phyloP scores from a whole-genome alignment of 2,329 filamentous ascomycete genomes.

The Phialophora chinensis region DNA sequence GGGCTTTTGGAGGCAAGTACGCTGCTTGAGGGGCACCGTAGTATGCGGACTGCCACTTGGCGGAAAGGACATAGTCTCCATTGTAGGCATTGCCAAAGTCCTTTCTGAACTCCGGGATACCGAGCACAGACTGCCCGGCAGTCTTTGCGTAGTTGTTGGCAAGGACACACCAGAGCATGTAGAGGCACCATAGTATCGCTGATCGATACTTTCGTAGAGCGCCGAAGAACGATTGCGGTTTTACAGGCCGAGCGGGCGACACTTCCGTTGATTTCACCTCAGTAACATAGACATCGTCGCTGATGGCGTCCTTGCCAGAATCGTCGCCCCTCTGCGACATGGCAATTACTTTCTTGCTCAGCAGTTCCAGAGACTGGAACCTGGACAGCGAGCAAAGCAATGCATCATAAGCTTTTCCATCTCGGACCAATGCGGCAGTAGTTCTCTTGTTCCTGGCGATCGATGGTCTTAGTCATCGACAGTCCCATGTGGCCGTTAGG shows the following conservation, averaged over 20 bases:
- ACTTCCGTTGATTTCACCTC: neutral
- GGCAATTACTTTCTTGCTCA: neutral
- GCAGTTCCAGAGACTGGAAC: neutral
- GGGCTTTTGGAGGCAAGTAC: conserved; percentile 5
- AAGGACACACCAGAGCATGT: conserved; percentile 25
- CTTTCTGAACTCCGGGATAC: conserved; percentile 61
- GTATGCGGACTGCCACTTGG: conserved; percentile 58
- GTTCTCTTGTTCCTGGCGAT: neutral
- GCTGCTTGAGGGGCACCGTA: conserved; percentile 42
- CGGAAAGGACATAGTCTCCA: conserved; percentile 52
- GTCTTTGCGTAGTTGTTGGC: conserved; percentile 29
- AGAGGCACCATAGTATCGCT: conserved; percentile 27
- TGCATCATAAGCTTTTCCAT: neutral
- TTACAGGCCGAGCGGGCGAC: neutral
- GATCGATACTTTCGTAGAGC: conserved; percentile 9
- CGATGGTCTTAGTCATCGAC: conserved; percentile 1
- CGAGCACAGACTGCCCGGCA: conserved; percentile 59
- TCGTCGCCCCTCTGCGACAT: neutral
- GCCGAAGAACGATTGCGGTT: neutral
- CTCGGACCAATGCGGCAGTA: neutral
- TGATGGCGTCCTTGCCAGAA: neutral
- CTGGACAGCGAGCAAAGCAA: neutral
- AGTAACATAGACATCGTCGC: neutral
- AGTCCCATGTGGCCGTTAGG: neutral
- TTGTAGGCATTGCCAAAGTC: conserved; percentile 61